Evolutionary conservation across 176 grass and related monocot species (phyloP).

Genomic region (Cenchrus fungigraminus): DNA sequence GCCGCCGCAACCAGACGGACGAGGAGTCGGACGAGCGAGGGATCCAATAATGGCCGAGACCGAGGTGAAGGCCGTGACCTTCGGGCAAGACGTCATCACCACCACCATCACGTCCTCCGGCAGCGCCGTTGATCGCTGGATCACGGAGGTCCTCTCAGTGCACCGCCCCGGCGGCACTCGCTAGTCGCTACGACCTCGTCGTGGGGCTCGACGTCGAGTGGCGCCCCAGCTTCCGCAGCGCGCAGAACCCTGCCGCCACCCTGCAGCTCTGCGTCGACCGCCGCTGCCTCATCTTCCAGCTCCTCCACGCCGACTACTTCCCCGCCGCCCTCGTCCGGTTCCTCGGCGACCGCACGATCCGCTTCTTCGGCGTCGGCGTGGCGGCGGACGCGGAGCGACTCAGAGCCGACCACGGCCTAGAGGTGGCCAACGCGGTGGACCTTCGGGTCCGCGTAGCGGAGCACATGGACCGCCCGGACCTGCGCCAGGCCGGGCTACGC

Average conservation of each 20-base stretch:
- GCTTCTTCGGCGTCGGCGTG: conserved; percentile 65
- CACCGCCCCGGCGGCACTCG: conserved; percentile 4
- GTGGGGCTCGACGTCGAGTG: conserved; percentile 77
- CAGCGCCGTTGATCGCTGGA: conserved; percentile 40
- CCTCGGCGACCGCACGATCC: conserved; percentile 33
- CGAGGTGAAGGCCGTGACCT: not conserved
- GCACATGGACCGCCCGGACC: conserved; percentile 28
- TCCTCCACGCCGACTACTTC: conserved; percentile 61
- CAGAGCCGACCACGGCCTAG: conserved; percentile 32
- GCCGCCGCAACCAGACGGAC: too few species aligned
- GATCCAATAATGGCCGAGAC: not conserved
- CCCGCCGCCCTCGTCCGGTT: conserved; percentile 41
- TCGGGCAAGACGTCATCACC: conserved; percentile 8
- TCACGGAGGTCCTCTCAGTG: conserved; percentile 38
- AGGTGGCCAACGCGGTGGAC: conserved; percentile 34
- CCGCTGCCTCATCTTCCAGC: conserved; percentile 76
- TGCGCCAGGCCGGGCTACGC: conserved; percentile 50
- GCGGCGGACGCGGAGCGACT: conserved; percentile 39
- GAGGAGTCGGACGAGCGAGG: too few species aligned
- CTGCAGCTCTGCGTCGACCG: conserved; percentile 69
- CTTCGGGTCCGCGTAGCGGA: conserved; percentile 44
- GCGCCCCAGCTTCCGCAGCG: conserved; percentile 45
- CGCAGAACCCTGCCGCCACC: conserved; percentile 47
- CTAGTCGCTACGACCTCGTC: conserved; percentile 5
- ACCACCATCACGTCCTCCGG: conserved; percentile 53